Conservation (phyloP, 2,329 filamentous ascomycete species). For the Ascochyta koolunga region DNA sequence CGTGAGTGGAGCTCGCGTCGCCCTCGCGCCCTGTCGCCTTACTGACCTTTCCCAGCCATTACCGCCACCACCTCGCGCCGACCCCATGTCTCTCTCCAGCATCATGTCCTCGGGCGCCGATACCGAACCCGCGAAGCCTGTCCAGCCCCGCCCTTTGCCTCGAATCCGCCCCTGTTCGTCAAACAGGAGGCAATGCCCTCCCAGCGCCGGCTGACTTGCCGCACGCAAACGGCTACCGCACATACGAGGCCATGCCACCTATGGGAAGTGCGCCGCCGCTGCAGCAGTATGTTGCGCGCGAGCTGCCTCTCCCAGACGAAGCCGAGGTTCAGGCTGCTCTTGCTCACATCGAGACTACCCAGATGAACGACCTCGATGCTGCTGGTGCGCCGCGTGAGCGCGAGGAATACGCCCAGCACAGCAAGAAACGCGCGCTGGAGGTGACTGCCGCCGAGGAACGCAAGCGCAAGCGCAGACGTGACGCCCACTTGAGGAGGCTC, state of each 20-base stretch:
- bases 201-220: slow-evolving; percentile 35
- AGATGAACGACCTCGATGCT: slow-evolving; percentile 64
- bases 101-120: slow-evolving; percentile 86
- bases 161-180: slow-evolving; percentile 40
- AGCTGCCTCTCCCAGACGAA: slow-evolving; percentile 55
- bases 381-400: slow-evolving; percentile 59
- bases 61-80: slow-evolving; percentile 77
- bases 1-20: slow-evolving; percentile 28
- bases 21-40: slow-evolving; percentile 25
- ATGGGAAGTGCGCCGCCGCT: slow-evolving; percentile 25
- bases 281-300: slow-evolving; percentile 29
- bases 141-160: slow-evolving; percentile 41
- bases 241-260: slow-evolving; percentile 35
- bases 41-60: slow-evolving; percentile 46
- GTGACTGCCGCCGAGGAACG: slow-evolving; percentile 67
- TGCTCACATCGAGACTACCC: slow-evolving; percentile 62
- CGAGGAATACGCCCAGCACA: slow-evolving; percentile 59
- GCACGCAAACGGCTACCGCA: slow-evolving; percentile 24
- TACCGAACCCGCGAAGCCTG: slow-evolving; percentile 64
- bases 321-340: slow-evolving; percentile 72
- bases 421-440: slow-evolving; percentile 71
- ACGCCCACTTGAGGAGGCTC: slow-evolving; percentile 61
- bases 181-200: slow-evolving; percentile 45
- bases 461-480: slow-evolving; percentile 68
- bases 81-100: slow-evolving; percentile 95